Percentiles rank a stretch among this genome's conserved stretches.
Conservation (phyloP, 352 stramenopile genomes). For the Phytophthora lateralis region DNA sequence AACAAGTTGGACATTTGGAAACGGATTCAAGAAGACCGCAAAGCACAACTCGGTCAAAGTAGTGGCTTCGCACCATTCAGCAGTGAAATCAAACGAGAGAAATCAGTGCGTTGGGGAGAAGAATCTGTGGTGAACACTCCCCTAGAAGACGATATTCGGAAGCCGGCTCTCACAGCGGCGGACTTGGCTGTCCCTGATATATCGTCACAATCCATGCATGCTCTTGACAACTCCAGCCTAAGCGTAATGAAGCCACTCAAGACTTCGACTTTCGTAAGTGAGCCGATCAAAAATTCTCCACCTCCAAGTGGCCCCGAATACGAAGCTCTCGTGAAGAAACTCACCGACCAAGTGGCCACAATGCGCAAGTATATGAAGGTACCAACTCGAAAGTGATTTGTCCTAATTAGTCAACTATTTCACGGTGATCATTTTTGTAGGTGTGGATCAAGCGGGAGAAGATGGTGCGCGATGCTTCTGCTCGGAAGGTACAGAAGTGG, state of each 20-base stretch:
- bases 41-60: slow-evolving; percentile 18
- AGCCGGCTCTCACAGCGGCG: slow-evolving; percentile 21
- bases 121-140: background rate
- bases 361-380: slow-evolving; percentile 84
- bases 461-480: slow-evolving; percentile 50
- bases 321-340: slow-evolving; percentile 23
- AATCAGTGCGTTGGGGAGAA: slow-evolving; percentile 19
- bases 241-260: slow-evolving; percentile 19
- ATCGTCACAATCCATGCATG: slow-evolving; percentile 4
- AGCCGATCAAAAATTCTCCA: slow-evolving; percentile 4
- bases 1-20: slow-evolving; percentile 76
- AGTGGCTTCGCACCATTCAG: background rate
- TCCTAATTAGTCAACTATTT: background rate
- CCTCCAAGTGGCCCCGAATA: slow-evolving; percentile 9
- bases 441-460: slow-evolving; percentile 77
- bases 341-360: slow-evolving; percentile 53
- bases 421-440: slow-evolving; percentile 18
- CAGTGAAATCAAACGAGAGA: slow-evolving; percentile 13
- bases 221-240: slow-evolving; percentile 12
- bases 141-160: slow-evolving; percentile 9
- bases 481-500: slow-evolving; percentile 53
- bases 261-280: background rate
- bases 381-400: background rate
- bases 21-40: slow-evolving; percentile 57
- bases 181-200: slow-evolving; percentile 12